A percentile compares a stretch with the other conserved stretches of the same genome.
Evolutionary conservation across 1,139 yeast genomes (phyloP).

Genomic region (Diutina neorugosa): DNA sequence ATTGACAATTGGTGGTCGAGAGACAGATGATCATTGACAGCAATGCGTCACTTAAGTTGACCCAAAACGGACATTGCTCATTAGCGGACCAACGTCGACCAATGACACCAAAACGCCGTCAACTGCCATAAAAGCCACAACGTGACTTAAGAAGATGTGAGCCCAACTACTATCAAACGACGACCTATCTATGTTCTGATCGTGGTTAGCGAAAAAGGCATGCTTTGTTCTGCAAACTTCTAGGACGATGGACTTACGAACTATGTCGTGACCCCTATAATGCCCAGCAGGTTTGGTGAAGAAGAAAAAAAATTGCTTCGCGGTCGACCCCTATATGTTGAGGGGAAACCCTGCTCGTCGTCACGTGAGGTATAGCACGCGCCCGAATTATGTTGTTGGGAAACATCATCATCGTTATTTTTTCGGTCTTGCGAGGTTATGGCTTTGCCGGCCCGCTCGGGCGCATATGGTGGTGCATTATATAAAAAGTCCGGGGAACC

Average conservation of each 20-base stretch:
- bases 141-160: neutral
- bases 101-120: neutral
- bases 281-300: neutral
- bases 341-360: neutral
- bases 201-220: constrained; percentile 4
- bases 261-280: neutral
- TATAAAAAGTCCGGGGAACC: constrained; percentile 2
- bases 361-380: neutral
- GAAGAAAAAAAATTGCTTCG: neutral
- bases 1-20: neutral
- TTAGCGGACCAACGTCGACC: neutral
- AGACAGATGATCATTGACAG: neutral
- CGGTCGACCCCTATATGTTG: neutral
- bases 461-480: neutral
- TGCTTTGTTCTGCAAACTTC: neutral
- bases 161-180: constrained; percentile 5
- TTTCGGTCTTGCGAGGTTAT: neutral
- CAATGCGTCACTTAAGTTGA: neutral
- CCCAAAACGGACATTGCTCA: neutral
- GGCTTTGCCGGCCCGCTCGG: neutral
- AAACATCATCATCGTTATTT: neutral
- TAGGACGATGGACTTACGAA: neutral
- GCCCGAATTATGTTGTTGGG: neutral
- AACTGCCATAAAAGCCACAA: neutral
- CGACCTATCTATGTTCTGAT: constrained; percentile 2